A percentile compares a stretch with the other conserved stretches of the same genome.
Conservation (phyloP, 2,329 filamentous ascomycete species). For the Trichoderma gracile region DNA sequence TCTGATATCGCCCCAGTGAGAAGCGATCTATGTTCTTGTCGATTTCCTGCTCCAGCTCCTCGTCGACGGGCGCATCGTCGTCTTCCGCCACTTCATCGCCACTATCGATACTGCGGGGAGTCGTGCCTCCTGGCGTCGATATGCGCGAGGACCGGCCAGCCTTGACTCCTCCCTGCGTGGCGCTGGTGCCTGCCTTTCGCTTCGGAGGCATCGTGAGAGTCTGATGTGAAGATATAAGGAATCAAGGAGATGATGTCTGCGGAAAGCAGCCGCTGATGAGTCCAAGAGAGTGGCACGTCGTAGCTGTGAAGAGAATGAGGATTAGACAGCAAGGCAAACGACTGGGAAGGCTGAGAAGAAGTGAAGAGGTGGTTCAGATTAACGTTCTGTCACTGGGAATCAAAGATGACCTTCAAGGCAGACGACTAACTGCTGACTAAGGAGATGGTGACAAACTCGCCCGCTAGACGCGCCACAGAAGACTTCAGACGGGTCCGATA, state of each 20-base stretch:
- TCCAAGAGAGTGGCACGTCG: background rate
- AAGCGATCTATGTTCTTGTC: conserved; percentile 63
- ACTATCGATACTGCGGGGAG: conserved; percentile 59
- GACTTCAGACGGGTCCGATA: background rate
- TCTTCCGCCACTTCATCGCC: conserved; percentile 52
- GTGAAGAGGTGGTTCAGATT: background rate
- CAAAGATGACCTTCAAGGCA: background rate
- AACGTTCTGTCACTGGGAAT: background rate
- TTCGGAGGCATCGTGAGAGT: conserved; percentile 63
- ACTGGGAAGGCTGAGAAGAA: background rate
- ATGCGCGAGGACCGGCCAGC: conserved; percentile 56
- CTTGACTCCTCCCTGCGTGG: conserved; percentile 53
- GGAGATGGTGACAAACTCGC: background rate
- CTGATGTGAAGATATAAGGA: background rate
- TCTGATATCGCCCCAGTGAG: conserved; percentile 54
- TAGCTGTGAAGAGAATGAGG: background rate
- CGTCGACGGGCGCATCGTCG: conserved; percentile 53
- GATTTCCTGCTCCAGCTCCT: conserved; percentile 55
- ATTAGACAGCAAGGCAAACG: conserved; percentile 12
- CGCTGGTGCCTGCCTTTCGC: conserved; percentile 60
- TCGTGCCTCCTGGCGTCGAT: conserved; percentile 62
- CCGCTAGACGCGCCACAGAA: background rate
- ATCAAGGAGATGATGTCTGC: background rate
- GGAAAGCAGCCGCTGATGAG: conserved; percentile 28
- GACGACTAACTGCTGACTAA: conserved; percentile 3